Evolutionary conservation across 257 asterid species (phyloP).

Genomic region (Nicotiana tomentosiformis): DNA sequence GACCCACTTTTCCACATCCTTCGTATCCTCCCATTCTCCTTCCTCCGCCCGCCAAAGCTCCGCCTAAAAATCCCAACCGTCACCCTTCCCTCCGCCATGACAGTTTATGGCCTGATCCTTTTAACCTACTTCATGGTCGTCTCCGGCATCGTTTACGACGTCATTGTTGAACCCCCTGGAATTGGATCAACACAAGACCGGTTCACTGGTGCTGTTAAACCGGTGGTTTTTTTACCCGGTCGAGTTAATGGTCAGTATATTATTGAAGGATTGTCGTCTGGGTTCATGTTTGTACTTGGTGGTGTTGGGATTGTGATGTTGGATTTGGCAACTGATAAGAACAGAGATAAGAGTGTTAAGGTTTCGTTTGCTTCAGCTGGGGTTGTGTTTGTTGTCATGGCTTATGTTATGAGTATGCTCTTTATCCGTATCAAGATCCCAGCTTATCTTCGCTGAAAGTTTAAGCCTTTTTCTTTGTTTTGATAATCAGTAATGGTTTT

Average conservation of each 20-base stretch:
- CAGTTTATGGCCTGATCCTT: constrained; percentile 74
- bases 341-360: constrained; percentile 82
- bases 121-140: constrained; percentile 95
- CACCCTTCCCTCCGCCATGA: constrained; percentile 93
- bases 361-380: constrained; percentile 74
- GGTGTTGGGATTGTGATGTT: constrained; percentile 78
- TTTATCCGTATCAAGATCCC: constrained; percentile 95
- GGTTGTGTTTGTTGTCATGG: constrained; percentile 55
- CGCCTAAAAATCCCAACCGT: constrained; percentile 74
- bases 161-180: constrained; percentile 95
- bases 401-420: constrained; percentile 90
- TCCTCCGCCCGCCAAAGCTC: constrained; percentile 91
- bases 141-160: constrained; percentile 90
- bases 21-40: constrained; percentile 54
- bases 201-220: constrained; percentile 65
- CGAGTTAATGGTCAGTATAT: constrained; percentile 96
- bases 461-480: background rate
- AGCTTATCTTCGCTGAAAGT: constrained; percentile 58
- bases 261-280: constrained; percentile 85
- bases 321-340: constrained; percentile 79
- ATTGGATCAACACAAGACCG: constrained; percentile 93
- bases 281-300: constrained; percentile 94
- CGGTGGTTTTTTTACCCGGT: constrained; percentile 83
- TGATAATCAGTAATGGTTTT: background rate
- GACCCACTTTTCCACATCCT: constrained; percentile 64